These are phyloP conservation scores for Rhodotorula sp. DNA, from an alignment of 1,284 basidiomycete genomes.

Conservation along the genomic window DNA sequence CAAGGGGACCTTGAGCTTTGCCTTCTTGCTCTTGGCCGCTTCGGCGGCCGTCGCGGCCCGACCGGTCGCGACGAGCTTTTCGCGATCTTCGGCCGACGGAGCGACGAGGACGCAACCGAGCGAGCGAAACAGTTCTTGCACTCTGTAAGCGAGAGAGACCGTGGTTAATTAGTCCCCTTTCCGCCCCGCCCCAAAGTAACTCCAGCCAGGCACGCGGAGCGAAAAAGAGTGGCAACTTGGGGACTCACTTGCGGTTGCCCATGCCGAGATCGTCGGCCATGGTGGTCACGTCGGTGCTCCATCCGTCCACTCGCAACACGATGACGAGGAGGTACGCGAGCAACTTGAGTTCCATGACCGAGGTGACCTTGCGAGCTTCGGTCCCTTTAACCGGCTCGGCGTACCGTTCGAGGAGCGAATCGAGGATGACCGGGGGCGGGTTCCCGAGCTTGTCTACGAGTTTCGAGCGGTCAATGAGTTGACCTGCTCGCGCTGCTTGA, in stretches of 20 bases:
- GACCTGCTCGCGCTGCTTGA: constrained; percentile 48
- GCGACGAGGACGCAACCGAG: constrained; percentile 66
- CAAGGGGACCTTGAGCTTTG: constrained; percentile 69
- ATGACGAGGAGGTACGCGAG: constrained; percentile 74
- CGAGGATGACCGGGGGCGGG: constrained; percentile 61
- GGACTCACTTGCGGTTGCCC: constrained; percentile 58
- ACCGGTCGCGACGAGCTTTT: constrained; percentile 24
- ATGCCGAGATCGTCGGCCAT: constrained; percentile 72
- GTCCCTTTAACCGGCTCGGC: constrained; percentile 57
- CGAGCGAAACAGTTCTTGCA: constrained; percentile 51
- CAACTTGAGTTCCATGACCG: constrained; percentile 66
- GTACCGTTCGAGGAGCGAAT: constrained; percentile 74
- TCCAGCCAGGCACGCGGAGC: no score
- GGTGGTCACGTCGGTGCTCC: constrained; percentile 63
- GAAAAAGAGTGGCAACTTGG: background rate
- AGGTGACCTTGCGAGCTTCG: constrained; percentile 64
- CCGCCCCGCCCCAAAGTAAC: no score
- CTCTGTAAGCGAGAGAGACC: constrained; percentile 5
- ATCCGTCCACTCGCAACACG: constrained; percentile 73
- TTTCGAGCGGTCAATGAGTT: constrained; percentile 46
- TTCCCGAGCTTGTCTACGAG: constrained; percentile 55
- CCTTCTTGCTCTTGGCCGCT: constrained; percentile 58
- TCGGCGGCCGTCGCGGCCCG: constrained; percentile 26
- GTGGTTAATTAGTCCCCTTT: no score
- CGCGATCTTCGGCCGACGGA: constrained; percentile 58